Conservation (phyloP, 2,329 filamentous ascomycete genomes). For the Monosporascus sp. region DNA sequence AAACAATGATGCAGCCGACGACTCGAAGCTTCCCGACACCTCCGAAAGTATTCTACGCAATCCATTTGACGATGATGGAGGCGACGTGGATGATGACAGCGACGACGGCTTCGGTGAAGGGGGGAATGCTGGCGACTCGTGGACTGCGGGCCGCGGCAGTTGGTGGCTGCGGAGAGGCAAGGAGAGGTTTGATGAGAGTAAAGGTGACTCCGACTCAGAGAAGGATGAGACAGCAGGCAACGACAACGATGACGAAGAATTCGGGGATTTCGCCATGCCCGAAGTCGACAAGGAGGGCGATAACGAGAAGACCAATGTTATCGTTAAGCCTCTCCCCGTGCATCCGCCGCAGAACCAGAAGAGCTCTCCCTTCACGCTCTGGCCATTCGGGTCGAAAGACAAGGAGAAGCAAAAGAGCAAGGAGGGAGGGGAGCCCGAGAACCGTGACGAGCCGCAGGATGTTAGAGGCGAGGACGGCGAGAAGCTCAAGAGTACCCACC, state of each 20-base stretch:
- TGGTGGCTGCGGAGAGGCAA: slow-evolving; percentile 38
- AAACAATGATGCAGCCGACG: slow-evolving; percentile 33
- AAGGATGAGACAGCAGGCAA: slow-evolving; percentile 20
- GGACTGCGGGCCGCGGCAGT: slow-evolving; percentile 32
- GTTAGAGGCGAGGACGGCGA: slow-evolving; percentile 35
- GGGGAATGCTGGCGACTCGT: slow-evolving; percentile 30
- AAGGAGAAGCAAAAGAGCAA: slow-evolving; percentile 24
- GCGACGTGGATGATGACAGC: slow-evolving; percentile 47
- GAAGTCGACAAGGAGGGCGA: slow-evolving; percentile 38
- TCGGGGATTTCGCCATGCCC: slow-evolving; percentile 64
- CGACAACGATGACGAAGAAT: slow-evolving; percentile 45
- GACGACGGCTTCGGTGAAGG: slow-evolving; percentile 31
- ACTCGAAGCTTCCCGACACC: slow-evolving; percentile 14
- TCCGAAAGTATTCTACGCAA: slow-evolving; percentile 22
- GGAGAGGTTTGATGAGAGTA: slow-evolving; percentile 34
- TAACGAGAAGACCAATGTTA: slow-evolving; percentile 25
- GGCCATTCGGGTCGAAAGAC: slow-evolving; percentile 44
- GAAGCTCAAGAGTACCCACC: slow-evolving; percentile 40
- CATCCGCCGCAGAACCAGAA: slow-evolving; percentile 40
- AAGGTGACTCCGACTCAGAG: slow-evolving; percentile 40
- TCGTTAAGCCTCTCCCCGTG: slow-evolving; percentile 50
- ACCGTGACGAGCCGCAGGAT: slow-evolving; percentile 23
- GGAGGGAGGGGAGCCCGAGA: slow-evolving; percentile 31
- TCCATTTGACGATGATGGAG: slow-evolving; percentile 36
- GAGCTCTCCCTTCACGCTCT: slow-evolving; percentile 41